Evolutionary conservation across 1,284 basidiomycete species (phyloP).

Genomic region (Puccinia polysora): DNA sequence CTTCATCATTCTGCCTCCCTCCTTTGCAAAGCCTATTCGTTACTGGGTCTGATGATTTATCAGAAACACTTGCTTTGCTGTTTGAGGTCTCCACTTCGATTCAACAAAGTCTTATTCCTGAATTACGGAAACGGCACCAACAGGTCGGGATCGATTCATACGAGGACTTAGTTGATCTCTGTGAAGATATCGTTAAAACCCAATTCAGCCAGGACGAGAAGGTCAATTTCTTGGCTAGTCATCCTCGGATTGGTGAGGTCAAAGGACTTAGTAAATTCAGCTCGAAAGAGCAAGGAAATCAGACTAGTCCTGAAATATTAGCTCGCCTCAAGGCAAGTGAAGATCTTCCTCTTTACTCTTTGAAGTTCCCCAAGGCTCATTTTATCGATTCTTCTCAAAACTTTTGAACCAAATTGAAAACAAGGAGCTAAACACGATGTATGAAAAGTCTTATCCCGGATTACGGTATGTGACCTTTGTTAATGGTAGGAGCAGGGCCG

Average conservation of each 20-base stretch:
- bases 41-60: background rate
- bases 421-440: conserved; percentile 64
- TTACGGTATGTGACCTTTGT: conserved; percentile 86
- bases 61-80: conserved; percentile 20
- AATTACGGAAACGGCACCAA: conserved; percentile 58
- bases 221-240: conserved; percentile 69
- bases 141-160: conserved; percentile 56
- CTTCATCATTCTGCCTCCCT: background rate
- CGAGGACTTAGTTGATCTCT: conserved; percentile 61
- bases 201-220: conserved; percentile 62
- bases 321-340: conserved; percentile 47
- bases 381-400: background rate
- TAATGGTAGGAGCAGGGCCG: conserved; percentile 69
- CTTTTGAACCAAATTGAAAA: background rate
- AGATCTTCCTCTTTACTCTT: background rate
- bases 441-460: conserved; percentile 68
- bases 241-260: conserved; percentile 81
- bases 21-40: conserved; percentile 5
- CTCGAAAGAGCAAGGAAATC: conserved; percentile 68
- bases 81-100: conserved; percentile 39
- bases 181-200: conserved; percentile 58
- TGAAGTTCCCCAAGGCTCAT: background rate
- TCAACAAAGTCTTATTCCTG: conserved; percentile 24
- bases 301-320: conserved; percentile 48
- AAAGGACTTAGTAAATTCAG: conserved; percentile 66